Percentiles rank a stretch among this genome's conserved stretches.
phyloP scores from a whole-genome alignment of 257 asterid species.

The Pogostemon cablin region DNA sequence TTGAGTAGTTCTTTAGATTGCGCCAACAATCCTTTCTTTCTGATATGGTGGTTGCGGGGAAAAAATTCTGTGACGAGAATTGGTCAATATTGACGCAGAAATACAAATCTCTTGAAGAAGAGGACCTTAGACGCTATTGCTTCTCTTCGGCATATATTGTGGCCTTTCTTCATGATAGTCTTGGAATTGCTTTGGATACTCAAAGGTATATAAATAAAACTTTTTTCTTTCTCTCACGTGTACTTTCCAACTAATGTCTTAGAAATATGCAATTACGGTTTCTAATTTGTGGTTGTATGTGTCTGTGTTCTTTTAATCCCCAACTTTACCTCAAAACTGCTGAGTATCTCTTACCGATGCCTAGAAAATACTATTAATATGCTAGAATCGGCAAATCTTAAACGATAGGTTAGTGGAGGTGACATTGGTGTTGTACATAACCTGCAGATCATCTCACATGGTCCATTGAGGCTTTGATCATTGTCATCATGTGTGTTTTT shows the following conservation, averaged over 20 bases:
- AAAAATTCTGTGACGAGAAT: constrained; percentile 78
- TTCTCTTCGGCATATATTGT: constrained; percentile 96
- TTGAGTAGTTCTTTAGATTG: constrained; percentile 80
- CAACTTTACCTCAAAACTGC: neutral
- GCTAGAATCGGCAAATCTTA: too few relatives aligned
- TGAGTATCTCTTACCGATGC: neutral
- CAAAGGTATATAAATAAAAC: constrained; percentile 48
- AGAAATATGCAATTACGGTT: neutral
- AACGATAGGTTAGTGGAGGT: too few relatives aligned
- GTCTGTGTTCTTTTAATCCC: neutral
- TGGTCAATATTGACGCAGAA: constrained; percentile 75
- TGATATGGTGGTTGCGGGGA: constrained; percentile 77
- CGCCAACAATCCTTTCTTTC: constrained; percentile 70
- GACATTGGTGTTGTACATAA: too few relatives aligned
- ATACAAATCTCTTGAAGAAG: constrained; percentile 62
- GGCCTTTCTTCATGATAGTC: constrained; percentile 94
- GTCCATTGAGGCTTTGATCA: too few relatives aligned
- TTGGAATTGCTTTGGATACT: constrained; percentile 86
- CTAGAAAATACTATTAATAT: too few relatives aligned
- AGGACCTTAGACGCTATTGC: constrained; percentile 82
- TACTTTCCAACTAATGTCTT: too few relatives aligned
- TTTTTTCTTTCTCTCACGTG: neutral
- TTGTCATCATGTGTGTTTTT: too few relatives aligned
- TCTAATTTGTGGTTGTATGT: neutral
- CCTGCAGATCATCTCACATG: too few relatives aligned